Conservation (phyloP, 2,329 filamentous ascomycete genomes). For the Lachnellula cervina region DNA sequence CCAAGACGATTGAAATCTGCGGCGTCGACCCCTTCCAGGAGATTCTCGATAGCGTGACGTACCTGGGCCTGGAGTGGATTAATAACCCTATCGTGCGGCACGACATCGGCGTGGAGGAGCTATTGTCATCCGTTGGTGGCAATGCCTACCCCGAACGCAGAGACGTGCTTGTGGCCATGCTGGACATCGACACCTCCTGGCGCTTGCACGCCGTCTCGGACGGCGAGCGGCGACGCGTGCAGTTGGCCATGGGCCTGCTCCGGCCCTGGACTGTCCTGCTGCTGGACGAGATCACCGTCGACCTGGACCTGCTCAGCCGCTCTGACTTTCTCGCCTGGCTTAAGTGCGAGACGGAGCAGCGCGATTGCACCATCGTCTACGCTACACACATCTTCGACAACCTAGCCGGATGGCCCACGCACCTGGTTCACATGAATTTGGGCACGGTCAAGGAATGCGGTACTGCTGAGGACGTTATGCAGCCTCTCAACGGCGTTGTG, state of each 20-base stretch:
- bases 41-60: conserved; percentile 87
- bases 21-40: conserved; percentile 90
- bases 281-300: conserved; percentile 94
- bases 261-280: conserved; percentile 87
- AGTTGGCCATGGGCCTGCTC: conserved; percentile 91
- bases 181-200: conserved; percentile 90
- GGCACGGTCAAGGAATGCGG: conserved; percentile 87
- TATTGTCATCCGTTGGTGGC: conserved; percentile 81
- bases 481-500: too few relatives aligned
- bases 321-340: conserved; percentile 83
- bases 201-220: conserved; percentile 94
- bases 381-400: conserved; percentile 98
- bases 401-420: conserved; percentile 87
- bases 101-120: conserved; percentile 85
- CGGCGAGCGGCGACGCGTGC: conserved; percentile 84
- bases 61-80: conserved; percentile 96
- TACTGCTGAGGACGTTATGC: conserved; percentile 47
- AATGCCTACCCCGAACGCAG: conserved; percentile 74
- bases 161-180: conserved; percentile 79
- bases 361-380: conserved; percentile 90
- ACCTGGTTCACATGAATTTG: conserved; percentile 92
- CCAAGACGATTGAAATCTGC: conserved; percentile 67
- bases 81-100: conserved; percentile 93
- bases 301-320: conserved; percentile 82
- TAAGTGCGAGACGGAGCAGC: conserved; percentile 75